A percentile compares a stretch with the other conserved stretches of the same genome.
phyloP scores from a whole-genome alignment of 2,329 filamentous ascomycete genomes.

The Penicillium oxalicum region DNA sequence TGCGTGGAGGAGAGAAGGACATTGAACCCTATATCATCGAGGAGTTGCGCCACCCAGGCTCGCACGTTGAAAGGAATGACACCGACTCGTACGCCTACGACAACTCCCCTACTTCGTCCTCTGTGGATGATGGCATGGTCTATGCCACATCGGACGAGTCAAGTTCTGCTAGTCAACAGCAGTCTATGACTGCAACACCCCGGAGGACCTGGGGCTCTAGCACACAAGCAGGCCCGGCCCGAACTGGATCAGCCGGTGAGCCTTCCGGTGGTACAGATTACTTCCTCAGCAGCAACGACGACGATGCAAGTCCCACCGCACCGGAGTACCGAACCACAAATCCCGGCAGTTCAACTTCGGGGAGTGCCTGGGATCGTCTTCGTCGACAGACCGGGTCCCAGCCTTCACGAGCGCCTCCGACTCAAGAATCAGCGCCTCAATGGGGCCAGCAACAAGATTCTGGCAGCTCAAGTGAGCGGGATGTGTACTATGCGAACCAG shows the following conservation, averaged over 20 bases:
- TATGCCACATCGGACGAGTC: slow-evolving; percentile 1
- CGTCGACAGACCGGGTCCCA: slow-evolving; percentile 23
- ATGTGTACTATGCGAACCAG: slow-evolving; percentile 16
- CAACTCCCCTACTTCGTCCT: slow-evolving; percentile 1
- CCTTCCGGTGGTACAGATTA: slow-evolving; percentile 19
- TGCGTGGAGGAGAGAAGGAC: slow-evolving; percentile 2
- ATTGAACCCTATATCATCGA: slow-evolving; percentile 3
- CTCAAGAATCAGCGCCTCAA: slow-evolving; percentile 2
- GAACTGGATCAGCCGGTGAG: background rate
- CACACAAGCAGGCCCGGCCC: background rate
- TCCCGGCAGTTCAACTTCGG: slow-evolving; percentile 8
- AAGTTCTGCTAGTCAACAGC: background rate
- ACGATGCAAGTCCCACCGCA: slow-evolving; percentile 35
- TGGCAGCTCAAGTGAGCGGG: slow-evolving; percentile 4
- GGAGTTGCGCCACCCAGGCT: background rate
- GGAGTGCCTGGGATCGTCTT: slow-evolving; percentile 37
- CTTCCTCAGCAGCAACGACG: slow-evolving; percentile 24
- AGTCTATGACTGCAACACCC: background rate
- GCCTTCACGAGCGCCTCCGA: background rate
- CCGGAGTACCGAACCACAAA: slow-evolving; percentile 25
- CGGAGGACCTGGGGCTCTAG: slow-evolving; percentile 1
- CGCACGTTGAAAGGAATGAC: background rate
- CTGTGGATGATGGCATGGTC: slow-evolving; percentile 3
- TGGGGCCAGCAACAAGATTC: slow-evolving; percentile 9
- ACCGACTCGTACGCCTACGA: slow-evolving; percentile 7